Base-by-base conservation (phyloP, 1,139 yeast genomes). In the Geotrichum europaeum region DNA sequence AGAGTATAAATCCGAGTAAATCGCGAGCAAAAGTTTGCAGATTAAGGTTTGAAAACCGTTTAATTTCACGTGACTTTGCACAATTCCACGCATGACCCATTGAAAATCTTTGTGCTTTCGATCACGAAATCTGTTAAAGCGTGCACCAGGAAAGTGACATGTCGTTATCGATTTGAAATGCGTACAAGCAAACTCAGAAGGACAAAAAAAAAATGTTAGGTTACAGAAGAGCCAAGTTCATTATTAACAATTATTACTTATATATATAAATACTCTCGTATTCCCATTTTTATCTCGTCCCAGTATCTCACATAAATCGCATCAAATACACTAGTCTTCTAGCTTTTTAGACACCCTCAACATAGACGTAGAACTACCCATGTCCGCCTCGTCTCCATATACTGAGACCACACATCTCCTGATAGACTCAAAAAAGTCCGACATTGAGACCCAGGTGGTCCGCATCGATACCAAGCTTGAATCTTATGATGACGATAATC, bases 361-460 rank as follows among this genome's bases (percentile, higher is more conserved):
- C 47, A 40, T 40, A 40, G 20, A 40, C 47, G 18, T 40, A 40
- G 47, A 40, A 40, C 47, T 22, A 25, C 18, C n/a, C 13, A 18
- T 18, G 28, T 25, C 45, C 15, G 30, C 15, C n/a, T 40, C 22
- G 22, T n/a, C 47, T 32, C 32, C 22, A 34, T 22, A 24, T 28
- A 34, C 47, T 20, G 53, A 55, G 49, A 22, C 53, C 3, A 55
- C 57, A 10, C 24, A 28, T 12, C 57, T 55, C 10, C 43, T 55
- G 49, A n/a, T 45, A n/a, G 24, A 45, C 15, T 36, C 24, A 3
- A 45, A 54, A 25, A 30, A 43, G 20, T 36, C 40, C 18, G 47
- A 32, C 28, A 12, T 49, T 5, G 57, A 55, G 24, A 28, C 52
- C 15, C 57, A 55, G 53, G 36, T 55, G 49, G 13, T 9, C 53